Conservation (phyloP, 1,284 basidiomycete genomes). For the Sanguinoderma infundibulare region DNA sequence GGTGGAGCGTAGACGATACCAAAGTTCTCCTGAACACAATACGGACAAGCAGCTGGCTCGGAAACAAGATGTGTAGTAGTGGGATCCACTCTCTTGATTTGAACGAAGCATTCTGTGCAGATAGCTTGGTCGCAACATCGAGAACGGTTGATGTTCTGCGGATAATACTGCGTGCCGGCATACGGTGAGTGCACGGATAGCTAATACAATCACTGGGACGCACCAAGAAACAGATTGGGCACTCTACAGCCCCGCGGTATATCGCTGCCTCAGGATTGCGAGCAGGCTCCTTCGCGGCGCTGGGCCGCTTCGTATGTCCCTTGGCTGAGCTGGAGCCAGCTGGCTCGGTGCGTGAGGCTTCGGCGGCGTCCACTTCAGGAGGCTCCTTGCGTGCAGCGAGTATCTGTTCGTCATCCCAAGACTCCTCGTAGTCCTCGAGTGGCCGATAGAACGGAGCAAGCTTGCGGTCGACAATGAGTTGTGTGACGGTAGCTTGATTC, state of each 20-base stretch:
- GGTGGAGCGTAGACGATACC: conserved; percentile 92
- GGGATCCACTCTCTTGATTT: conserved; percentile 96
- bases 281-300: conserved; percentile 55
- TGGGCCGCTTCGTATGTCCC: conserved; percentile 52
- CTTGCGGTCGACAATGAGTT: conserved; percentile 85
- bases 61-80: conserved; percentile 91
- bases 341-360: conserved; percentile 36
- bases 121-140: conserved; percentile 98
- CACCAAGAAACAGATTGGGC: conserved; percentile 99
- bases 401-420: conserved; percentile 86
- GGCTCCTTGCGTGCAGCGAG: conserved; percentile 74
- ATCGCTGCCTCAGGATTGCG: conserved; percentile 74
- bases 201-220: conserved; percentile 41
- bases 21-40: conserved; percentile 97
- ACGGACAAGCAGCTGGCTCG: conserved; percentile 95
- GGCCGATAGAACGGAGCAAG: conserved; percentile 97
- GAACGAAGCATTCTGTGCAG: conserved; percentile 99
- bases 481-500: conserved; percentile 86
- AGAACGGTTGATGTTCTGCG: conserved; percentile 94
- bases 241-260: conserved; percentile 90
- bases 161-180: conserved; percentile 73
- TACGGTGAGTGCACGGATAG: conserved; percentile 15
- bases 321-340: conserved; percentile 35
- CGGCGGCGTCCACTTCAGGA: conserved; percentile 47
- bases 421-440: conserved; percentile 89